Conservation (phyloP, 441 rosid species). For the Macaranga tanarius region DNA sequence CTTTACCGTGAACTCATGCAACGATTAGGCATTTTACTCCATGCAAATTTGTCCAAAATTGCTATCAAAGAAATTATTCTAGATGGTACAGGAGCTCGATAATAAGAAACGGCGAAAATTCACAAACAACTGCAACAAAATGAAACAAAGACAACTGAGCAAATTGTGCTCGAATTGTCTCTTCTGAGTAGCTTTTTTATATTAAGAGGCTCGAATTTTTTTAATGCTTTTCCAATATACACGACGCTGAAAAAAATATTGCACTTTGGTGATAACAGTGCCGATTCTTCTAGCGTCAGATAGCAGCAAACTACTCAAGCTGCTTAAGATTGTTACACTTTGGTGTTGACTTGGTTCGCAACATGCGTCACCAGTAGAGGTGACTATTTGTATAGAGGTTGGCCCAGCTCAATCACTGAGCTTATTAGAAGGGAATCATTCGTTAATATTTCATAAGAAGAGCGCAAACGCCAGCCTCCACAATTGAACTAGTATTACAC, state of each 20-base stretch:
- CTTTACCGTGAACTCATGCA: too few relatives aligned
- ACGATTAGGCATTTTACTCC: too few relatives aligned
- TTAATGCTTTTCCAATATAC: slow-evolving; percentile 13
- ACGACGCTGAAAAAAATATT: slow-evolving; percentile 19
- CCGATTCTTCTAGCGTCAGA: slow-evolving; percentile 26
- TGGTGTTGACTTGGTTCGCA: too few relatives aligned
- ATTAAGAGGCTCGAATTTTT: too few relatives aligned
- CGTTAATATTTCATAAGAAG: too few relatives aligned
- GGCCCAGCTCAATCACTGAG: too few relatives aligned
- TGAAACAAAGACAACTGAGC: slow-evolving; percentile 18
- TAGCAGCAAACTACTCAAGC: slow-evolving; percentile 25
- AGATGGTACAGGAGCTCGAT: slow-evolving; percentile 14
- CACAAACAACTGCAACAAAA: slow-evolving; percentile 18
- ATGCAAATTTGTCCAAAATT: too few relatives aligned
- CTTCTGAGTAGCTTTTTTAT: slow-evolving; percentile 12
- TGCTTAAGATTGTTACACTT: too few relatives aligned
- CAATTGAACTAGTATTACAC: slow-evolving; percentile 41
- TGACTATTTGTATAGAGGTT: too few relatives aligned
- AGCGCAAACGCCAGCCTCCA: slow-evolving; percentile 75
- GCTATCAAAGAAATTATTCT: slow-evolving; percentile 4
- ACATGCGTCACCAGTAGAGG: too few relatives aligned
- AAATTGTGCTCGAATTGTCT: slow-evolving; percentile 29
- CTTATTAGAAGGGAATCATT: too few relatives aligned
- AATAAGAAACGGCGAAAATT: slow-evolving; percentile 12
- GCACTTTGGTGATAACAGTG: slow-evolving; percentile 24